Evolutionary conservation across 2,329 filamentous ascomycete genomes (phyloP).

Genomic region (Epichloe typhina): DNA sequence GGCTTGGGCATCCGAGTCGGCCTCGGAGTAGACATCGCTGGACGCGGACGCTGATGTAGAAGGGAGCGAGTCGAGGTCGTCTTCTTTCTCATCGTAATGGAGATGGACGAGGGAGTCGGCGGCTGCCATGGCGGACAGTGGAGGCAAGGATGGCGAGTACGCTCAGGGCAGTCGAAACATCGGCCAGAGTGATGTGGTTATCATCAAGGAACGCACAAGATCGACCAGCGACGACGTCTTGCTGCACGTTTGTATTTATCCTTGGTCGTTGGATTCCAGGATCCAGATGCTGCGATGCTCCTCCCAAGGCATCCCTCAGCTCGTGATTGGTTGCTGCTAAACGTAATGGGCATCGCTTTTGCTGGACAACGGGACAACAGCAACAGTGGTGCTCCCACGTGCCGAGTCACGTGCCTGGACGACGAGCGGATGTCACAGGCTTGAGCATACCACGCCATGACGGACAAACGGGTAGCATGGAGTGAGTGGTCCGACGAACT

Average conservation of each 20-base stretch:
- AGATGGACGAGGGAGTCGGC: slow-evolving; percentile 38
- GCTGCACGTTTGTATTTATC: neutral
- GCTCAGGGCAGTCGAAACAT: neutral
- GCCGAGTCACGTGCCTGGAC: neutral
- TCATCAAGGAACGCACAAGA: neutral
- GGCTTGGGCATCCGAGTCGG: slow-evolving; percentile 72
- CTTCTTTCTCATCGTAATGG: slow-evolving; percentile 34
- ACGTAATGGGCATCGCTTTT: neutral
- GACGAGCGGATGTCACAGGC: neutral
- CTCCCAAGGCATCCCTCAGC: neutral
- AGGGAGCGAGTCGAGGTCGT: slow-evolving; percentile 51
- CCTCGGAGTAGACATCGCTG: slow-evolving; percentile 43
- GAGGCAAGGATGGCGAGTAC: neutral
- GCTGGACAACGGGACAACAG: neutral
- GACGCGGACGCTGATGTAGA: slow-evolving; percentile 32
- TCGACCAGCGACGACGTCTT: neutral
- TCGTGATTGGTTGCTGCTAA: neutral
- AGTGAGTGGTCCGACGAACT: neutral
- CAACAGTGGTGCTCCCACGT: neutral
- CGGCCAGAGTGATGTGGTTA: neutral
- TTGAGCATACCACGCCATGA: neutral
- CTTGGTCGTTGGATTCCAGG: neutral
- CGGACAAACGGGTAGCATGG: neutral
- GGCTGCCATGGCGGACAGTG: slow-evolving; percentile 14
- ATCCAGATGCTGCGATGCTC: neutral